Base-by-base conservation (phyloP, 345 rosid species). In the Salix brachista region DNA sequence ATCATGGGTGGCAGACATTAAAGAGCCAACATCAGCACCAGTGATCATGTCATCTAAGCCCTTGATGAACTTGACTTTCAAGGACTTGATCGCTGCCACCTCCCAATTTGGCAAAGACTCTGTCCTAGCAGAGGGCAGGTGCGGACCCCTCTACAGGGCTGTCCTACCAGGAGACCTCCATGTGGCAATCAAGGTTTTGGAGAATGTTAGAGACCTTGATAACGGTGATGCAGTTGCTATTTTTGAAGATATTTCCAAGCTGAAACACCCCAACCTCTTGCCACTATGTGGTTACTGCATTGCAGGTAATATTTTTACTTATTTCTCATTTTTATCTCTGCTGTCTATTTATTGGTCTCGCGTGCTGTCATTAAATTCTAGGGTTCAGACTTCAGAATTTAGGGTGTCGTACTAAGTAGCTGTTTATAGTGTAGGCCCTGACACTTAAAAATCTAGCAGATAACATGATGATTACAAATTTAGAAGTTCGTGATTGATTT, bases 61-160 rank as follows among this genome's bases (percentile, higher is more conserved):
- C 74, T 82, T 95, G 87, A 88, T 95, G 92, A 90, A 80, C 74
- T 75, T 95, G 61, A 95, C 96, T 14, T 95, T 95, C 83, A 93
- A 90, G 87, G 97, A 93, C 88, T 83, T 95, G 83, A 95, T 95
- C 48, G 94, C 85, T n/a, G 97, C 99, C 82, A 95, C 99, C 73
- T 91, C 97, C 44, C 89, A 90, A 78, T 95, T 95, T 72, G 99
- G 97, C 2, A 90, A 85, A 70, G 97, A 95, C 70, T 93, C 99
- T 3, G 65, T 91, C 60, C 83, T 95, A 1, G 88, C 94, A 0
- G 97, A 95, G 75, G 97, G 97, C 4, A 78, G 89, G 46, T 88
- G 92, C 70, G 97, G 99, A 56, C 97, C 96, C 28, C 79, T 93
- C 18, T 95, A 93, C 84, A 79, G 93, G 79, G 97, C 92, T 25